Evolutionary conservation across 1,284 basidiomycete genomes (phyloP).

Genomic region (Sporisorium graminicola): DNA sequence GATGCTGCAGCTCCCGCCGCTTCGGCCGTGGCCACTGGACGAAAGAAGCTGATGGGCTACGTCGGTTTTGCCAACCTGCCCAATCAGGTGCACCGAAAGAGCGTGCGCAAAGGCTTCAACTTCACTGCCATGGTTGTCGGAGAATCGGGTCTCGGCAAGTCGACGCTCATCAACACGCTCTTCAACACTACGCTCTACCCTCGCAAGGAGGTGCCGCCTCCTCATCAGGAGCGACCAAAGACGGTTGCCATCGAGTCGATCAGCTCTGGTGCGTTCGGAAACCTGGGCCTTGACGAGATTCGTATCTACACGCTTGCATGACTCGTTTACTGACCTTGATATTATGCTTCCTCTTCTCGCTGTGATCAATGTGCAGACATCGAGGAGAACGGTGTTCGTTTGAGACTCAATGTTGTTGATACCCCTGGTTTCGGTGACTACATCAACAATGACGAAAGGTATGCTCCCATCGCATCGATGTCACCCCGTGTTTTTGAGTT

Average conservation of each 20-base stretch:
- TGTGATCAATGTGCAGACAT: conserved; percentile 51
- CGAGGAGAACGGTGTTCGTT: conserved; percentile 68
- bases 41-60: conserved; percentile 66
- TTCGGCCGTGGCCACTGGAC: conserved; percentile 21
- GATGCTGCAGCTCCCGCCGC: conserved; percentile 23
- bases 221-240: conserved; percentile 63
- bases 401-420: conserved; percentile 68
- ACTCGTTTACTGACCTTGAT: neutral
- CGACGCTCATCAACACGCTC: conserved; percentile 68
- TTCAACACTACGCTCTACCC: conserved; percentile 69
- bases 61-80: conserved; percentile 69
- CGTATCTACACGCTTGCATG: neutral
- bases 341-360: neutral
- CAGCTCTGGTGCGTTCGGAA: conserved; percentile 58
- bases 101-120: conserved; percentile 66
- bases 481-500: neutral
- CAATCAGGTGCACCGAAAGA: conserved; percentile 67
- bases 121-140: conserved; percentile 69
- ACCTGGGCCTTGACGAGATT: neutral
- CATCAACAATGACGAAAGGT: conserved; percentile 68
- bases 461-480: conserved; percentile 2
- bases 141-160: conserved; percentile 69
- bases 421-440: conserved; percentile 69
- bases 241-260: conserved; percentile 69
- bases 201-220: conserved; percentile 65